These are phyloP conservation scores for Annulohypoxylon bovei DNA, from an alignment of 495 filamentous ascomycete species.

Conservation along the genomic window DNA sequence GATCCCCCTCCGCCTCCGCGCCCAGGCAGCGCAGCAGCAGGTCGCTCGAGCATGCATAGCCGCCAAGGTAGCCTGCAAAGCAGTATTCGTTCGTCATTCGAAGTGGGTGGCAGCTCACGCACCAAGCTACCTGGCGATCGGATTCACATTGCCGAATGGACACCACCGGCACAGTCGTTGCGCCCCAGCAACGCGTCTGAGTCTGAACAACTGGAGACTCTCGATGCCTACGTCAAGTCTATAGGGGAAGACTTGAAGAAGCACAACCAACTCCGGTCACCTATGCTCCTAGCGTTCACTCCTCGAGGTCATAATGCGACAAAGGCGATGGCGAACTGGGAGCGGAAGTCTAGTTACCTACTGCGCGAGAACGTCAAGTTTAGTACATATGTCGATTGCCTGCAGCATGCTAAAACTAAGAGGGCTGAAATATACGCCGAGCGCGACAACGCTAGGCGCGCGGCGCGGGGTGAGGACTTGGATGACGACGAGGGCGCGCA, in stretches of 20 bases:
- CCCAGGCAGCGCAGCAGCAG: constrained; percentile 54
- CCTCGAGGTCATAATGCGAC: constrained; percentile 81
- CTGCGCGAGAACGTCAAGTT: constrained; percentile 97
- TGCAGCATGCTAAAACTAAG: constrained; percentile 59
- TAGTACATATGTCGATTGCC: constrained; percentile 87
- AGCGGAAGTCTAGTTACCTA: constrained; percentile 90
- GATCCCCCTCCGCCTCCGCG: constrained; percentile 48
- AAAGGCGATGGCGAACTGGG: constrained; percentile 95
- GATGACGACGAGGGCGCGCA: constrained; percentile 38
- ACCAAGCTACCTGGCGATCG: constrained; percentile 82
- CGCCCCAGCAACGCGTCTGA: constrained; percentile 80
- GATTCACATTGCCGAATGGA: constrained; percentile 88
- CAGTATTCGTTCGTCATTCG: constrained; percentile 56
- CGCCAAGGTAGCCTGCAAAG: constrained; percentile 48
- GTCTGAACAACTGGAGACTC: constrained; percentile 78
- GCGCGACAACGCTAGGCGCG: constrained; percentile 54
- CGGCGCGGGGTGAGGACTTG: constrained; percentile 49
- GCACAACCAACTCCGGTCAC: constrained; percentile 85
- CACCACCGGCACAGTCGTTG: constrained; percentile 91
- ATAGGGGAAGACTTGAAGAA: constrained; percentile 85
- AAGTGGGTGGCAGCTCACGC: constrained; percentile 66
- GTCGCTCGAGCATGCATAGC: constrained; percentile 56
- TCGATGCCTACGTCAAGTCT: constrained; percentile 81
- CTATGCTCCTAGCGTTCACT: constrained; percentile 90
- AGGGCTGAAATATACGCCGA: constrained; percentile 61